Percentiles rank a stretch among this genome's conserved stretches.
Evolutionary conservation across 495 filamentous ascomycete genomes (phyloP).

Genomic region (Geopyxis carbonaria): DNA sequence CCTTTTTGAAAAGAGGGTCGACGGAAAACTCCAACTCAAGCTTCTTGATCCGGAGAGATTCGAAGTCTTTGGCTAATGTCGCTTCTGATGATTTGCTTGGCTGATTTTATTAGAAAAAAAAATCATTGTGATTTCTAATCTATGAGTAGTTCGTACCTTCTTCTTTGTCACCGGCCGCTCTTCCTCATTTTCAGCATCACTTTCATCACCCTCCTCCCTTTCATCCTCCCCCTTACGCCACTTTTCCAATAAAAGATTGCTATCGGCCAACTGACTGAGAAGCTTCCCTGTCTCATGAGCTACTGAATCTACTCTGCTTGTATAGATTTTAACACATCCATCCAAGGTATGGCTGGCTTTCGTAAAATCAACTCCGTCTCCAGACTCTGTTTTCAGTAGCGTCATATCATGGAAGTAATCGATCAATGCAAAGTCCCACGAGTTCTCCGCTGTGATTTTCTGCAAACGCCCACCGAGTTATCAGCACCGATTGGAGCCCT

Average conservation of each 20-base stretch:
- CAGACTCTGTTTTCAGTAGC: slow-evolving; percentile 81
- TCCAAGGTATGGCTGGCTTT: slow-evolving; percentile 96
- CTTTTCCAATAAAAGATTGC: slow-evolving; percentile 57
- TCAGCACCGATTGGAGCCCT: not conserved
- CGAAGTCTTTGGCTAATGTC: slow-evolving; percentile 75
- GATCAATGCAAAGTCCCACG: slow-evolving; percentile 98
- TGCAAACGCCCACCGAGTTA: slow-evolving; percentile 6
- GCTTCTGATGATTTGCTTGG: slow-evolving; percentile 72
- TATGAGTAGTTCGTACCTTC: slow-evolving; percentile 36
- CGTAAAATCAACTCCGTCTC: slow-evolving; percentile 95
- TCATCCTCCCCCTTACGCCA: slow-evolving; percentile 42
- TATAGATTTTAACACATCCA: slow-evolving; percentile 99
- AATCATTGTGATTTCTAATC: not conserved
- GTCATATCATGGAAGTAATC: slow-evolving; percentile 99
- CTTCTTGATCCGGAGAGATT: slow-evolving; percentile 82
- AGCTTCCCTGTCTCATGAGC: slow-evolving; percentile 94
- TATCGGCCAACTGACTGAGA: slow-evolving; percentile 85
- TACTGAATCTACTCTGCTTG: slow-evolving; percentile 92
- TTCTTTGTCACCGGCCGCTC: slow-evolving; percentile 67
- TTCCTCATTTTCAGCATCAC: slow-evolving; percentile 56
- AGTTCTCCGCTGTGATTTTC: slow-evolving; percentile 98
- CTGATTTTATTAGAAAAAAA: slow-evolving; percentile 23
- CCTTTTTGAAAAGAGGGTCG: slow-evolving; percentile 96
- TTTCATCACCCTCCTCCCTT: slow-evolving; percentile 47
- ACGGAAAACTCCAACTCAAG: slow-evolving; percentile 95